Conservation (phyloP, 2,329 filamentous ascomycete genomes). For the Shiraia sp. region DNA sequence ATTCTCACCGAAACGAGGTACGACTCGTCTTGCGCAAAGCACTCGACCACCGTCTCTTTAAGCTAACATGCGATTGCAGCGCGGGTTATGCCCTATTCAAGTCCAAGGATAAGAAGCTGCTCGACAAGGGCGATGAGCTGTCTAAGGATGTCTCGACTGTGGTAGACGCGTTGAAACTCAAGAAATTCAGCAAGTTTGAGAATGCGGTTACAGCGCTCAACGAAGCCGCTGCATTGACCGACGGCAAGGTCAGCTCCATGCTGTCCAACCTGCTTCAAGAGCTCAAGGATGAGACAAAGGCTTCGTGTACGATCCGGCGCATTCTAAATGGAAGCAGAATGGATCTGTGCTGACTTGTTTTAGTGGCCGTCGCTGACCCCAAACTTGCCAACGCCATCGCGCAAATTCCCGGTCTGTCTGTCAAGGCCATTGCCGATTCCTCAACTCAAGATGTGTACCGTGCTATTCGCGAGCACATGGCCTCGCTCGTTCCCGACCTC, state of each 20-base stretch:
- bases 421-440: slow-evolving; percentile 81
- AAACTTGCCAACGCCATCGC: slow-evolving; percentile 90
- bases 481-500: slow-evolving; percentile 87
- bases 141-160: slow-evolving; percentile 81
- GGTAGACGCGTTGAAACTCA: slow-evolving; percentile 89
- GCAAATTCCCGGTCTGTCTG: slow-evolving; percentile 84
- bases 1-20: slow-evolving; percentile 43
- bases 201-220: slow-evolving; percentile 88
- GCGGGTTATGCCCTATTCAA: slow-evolving; percentile 98
- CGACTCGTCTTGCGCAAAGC: slow-evolving; percentile 10
- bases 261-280: slow-evolving; percentile 80
- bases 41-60: not conserved
- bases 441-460: slow-evolving; percentile 88
- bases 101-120: slow-evolving; percentile 96
- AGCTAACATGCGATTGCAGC: slow-evolving; percentile 58
- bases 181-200: slow-evolving; percentile 96
- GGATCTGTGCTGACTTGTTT: slow-evolving; percentile 12
- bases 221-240: slow-evolving; percentile 75
- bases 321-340: not conserved
- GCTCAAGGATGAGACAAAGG: slow-evolving; percentile 97
- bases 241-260: slow-evolving; percentile 92
- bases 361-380: slow-evolving; percentile 84
- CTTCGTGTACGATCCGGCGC: slow-evolving; percentile 57
- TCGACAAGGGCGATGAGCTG: slow-evolving; percentile 80
- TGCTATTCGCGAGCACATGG: slow-evolving; percentile 87